Conservation (phyloP, 495 filamentous ascomycete genomes). For the Lentithecium fluviatile region DNA sequence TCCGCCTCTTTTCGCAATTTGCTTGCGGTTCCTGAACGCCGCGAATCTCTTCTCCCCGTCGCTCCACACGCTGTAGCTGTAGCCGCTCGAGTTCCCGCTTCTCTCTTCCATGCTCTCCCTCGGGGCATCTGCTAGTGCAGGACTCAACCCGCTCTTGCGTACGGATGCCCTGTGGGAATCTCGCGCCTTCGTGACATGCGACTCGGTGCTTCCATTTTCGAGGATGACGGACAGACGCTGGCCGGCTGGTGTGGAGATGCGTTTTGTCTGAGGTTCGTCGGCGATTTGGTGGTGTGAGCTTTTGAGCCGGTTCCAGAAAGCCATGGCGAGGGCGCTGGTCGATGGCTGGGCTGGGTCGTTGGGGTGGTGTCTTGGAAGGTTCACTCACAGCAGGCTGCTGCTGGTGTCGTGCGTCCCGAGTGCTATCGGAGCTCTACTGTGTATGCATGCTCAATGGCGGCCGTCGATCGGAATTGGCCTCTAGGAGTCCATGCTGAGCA, state of each 20-base stretch:
- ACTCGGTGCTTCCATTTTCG: slow-evolving; percentile 22
- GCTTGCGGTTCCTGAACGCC: slow-evolving; percentile 28
- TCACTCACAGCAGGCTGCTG: too few relatives aligned
- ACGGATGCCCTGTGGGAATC: slow-evolving; percentile 23
- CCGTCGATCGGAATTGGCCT: too few relatives aligned
- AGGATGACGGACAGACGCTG: slow-evolving; percentile 41
- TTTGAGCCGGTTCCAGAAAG: slow-evolving; percentile 13
- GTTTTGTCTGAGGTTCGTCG: slow-evolving; percentile 25
- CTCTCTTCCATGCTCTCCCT: slow-evolving; percentile 30
- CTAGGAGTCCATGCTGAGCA: too few relatives aligned
- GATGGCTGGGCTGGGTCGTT: background rate
- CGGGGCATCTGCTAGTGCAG: slow-evolving; percentile 19
- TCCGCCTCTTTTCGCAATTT: slow-evolving; percentile 37
- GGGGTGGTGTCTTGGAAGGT: background rate
- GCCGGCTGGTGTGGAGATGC: slow-evolving; percentile 39
- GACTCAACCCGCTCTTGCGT: slow-evolving; percentile 17
- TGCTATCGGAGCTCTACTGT: too few relatives aligned
- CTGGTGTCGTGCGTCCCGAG: too few relatives aligned
- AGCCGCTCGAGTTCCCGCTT: slow-evolving; percentile 6
- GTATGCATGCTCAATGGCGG: too few relatives aligned
- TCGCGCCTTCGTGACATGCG: slow-evolving; percentile 5
- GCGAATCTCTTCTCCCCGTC: slow-evolving; percentile 28
- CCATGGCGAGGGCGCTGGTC: slow-evolving; percentile 14
- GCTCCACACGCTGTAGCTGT: slow-evolving; percentile 30
- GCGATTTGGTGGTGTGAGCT: slow-evolving; percentile 4